Evolutionary conservation across 768 basidiomycete genomes (phyloP).

Genomic region (Mycena galopus): DNA sequence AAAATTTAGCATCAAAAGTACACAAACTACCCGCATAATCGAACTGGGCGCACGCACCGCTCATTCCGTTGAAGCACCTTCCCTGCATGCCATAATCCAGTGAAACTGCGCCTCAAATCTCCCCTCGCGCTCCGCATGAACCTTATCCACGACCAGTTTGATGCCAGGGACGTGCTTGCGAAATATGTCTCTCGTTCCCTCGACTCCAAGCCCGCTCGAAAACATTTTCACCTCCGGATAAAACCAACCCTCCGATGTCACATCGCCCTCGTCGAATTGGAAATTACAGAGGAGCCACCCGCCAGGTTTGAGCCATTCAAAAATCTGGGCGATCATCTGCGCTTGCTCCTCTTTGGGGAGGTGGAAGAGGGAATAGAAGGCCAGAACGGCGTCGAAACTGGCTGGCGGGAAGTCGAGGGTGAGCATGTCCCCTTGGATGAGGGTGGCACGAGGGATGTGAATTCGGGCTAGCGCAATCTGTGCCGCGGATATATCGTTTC

Average conservation of each 20-base stretch:
- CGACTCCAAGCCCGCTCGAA: constrained; percentile 42
- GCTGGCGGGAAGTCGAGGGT: constrained; percentile 31
- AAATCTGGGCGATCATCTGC: constrained; percentile 43
- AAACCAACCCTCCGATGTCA: constrained; percentile 42
- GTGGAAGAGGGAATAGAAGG: constrained; percentile 48
- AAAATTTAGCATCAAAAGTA: too few relatives aligned
- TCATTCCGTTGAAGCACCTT: not conserved
- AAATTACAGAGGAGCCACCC: constrained; percentile 44
- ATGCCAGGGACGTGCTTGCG: constrained; percentile 29
- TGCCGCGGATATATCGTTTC: constrained; percentile 46
- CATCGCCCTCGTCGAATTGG: constrained; percentile 35
- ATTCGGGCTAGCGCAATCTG: constrained; percentile 44
- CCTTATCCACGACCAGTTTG: constrained; percentile 38
- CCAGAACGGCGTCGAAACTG: constrained; percentile 44
- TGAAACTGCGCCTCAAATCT: constrained; percentile 41
- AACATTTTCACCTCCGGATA: constrained; percentile 42
- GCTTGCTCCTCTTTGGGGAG: constrained; percentile 44
- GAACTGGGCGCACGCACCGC: too few relatives aligned
- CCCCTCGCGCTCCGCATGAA: constrained; percentile 43
- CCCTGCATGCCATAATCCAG: constrained; percentile 41
- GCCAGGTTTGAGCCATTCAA: constrained; percentile 44
- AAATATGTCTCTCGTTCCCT: constrained; percentile 43
- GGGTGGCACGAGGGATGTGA: constrained; percentile 39
- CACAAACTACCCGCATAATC: too few relatives aligned
- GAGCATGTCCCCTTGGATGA: constrained; percentile 47